Conservation (phyloP, 2,329 filamentous ascomycete species). For the Cladophialophora immunda region DNA sequence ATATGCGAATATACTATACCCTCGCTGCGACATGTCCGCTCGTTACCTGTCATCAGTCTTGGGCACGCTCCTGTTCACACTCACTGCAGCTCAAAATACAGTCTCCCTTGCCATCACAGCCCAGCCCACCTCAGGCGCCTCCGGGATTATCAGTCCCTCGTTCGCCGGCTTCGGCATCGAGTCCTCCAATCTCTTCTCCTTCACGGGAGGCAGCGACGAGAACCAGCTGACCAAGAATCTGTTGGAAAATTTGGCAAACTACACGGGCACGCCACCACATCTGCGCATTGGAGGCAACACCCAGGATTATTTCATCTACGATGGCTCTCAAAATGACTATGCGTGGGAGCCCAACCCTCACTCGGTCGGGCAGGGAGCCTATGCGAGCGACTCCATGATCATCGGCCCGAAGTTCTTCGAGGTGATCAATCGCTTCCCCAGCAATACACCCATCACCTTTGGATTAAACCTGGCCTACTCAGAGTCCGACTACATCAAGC, state of each 20-base stretch:
- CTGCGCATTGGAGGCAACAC: slow-evolving; percentile 62
- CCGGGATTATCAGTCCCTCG: slow-evolving; percentile 49
- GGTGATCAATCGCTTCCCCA: slow-evolving; percentile 59
- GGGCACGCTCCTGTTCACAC: slow-evolving; percentile 25
- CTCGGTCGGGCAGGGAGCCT: slow-evolving; percentile 49
- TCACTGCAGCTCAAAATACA: slow-evolving; percentile 31
- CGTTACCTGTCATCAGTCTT: slow-evolving; percentile 33
- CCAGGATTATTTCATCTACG: slow-evolving; percentile 60
- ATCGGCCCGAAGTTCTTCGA: slow-evolving; percentile 60
- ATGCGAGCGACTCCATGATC: slow-evolving; percentile 55
- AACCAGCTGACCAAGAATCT: slow-evolving; percentile 59
- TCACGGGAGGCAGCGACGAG: slow-evolving; percentile 53
- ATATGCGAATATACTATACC: slow-evolving; percentile 10
- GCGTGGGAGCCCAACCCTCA: slow-evolving; percentile 50
- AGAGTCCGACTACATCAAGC: slow-evolving; percentile 53
- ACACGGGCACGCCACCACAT: slow-evolving; percentile 59
- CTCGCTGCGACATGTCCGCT: slow-evolving; percentile 31
- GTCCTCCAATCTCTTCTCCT: slow-evolving; percentile 62
- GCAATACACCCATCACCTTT: slow-evolving; percentile 59
- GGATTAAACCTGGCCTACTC: slow-evolving; percentile 61
- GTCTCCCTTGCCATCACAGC: slow-evolving; percentile 33
- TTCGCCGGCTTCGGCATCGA: slow-evolving; percentile 63
- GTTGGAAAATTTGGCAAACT: slow-evolving; percentile 58
- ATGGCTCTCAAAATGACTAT: slow-evolving; percentile 48
- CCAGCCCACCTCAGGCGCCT: slow-evolving; percentile 35